Conservation (phyloP, 2,329 filamentous ascomycete species). For the Chrysosporium keratinophilum region DNA sequence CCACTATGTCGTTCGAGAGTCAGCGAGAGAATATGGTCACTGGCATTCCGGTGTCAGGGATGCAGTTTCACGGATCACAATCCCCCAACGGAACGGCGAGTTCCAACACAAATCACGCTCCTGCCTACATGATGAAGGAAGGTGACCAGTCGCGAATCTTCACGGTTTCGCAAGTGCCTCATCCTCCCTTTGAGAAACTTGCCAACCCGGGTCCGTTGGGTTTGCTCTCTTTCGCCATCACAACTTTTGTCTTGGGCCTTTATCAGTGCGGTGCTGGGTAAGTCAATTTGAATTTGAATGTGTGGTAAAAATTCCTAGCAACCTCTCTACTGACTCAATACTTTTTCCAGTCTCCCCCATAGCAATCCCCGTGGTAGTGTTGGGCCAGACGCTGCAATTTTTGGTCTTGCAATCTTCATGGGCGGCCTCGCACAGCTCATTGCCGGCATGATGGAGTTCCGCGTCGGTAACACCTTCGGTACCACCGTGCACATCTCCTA, state of each 20-base stretch:
- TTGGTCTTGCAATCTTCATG: conserved; percentile 24
- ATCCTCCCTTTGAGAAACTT: conserved; percentile 14
- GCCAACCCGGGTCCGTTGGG: conserved; percentile 53
- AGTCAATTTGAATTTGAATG: conserved; percentile 19
- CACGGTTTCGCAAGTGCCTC: conserved; percentile 12
- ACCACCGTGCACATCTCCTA: conserved; percentile 52
- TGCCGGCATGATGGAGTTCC: conserved; percentile 33
- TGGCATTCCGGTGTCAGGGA: not conserved
- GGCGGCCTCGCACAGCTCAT: conserved; percentile 23
- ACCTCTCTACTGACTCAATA: not conserved
- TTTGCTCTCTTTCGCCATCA: conserved; percentile 54
- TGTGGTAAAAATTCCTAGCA: not conserved
- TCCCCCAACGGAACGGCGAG: not conserved
- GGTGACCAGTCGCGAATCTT: not conserved
- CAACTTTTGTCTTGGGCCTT: conserved; percentile 50
- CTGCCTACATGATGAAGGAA: not conserved
- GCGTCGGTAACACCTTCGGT: conserved; percentile 53
- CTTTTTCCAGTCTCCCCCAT: conserved; percentile 19
- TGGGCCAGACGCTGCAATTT: conserved; percentile 21
- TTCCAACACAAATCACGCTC: not conserved
- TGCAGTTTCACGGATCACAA: not conserved
- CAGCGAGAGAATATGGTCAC: not conserved
- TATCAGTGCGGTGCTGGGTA: conserved; percentile 42
- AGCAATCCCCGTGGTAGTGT: conserved; percentile 19
- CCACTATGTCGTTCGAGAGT: not conserved